These are phyloP conservation scores for Fusarium setosum DNA, from an alignment of 2,329 filamentous ascomycete genomes.

Conservation along the genomic window DNA sequence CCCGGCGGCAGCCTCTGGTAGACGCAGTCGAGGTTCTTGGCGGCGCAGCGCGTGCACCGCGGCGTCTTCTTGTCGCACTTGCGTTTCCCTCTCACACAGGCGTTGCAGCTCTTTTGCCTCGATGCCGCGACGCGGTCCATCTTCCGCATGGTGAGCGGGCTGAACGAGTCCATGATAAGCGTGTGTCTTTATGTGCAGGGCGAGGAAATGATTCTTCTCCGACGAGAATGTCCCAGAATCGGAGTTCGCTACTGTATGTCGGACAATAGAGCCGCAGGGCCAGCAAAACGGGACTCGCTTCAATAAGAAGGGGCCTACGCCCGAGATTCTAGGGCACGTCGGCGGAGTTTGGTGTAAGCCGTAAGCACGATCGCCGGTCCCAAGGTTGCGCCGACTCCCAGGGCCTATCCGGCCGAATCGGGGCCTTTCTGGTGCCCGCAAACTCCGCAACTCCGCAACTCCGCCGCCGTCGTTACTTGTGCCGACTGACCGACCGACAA, in stretches of 20 bases:
- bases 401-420: constrained; percentile 13
- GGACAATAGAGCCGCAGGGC: constrained; percentile 12
- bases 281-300: not conserved
- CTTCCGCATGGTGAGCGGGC: constrained; percentile 43
- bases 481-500: constrained; percentile 5
- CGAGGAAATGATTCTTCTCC: constrained; percentile 3
- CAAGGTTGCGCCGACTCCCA: constrained; percentile 24
- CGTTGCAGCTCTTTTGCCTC: constrained; percentile 63
- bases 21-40: constrained; percentile 55
- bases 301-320: not conserved
- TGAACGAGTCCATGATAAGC: constrained; percentile 40
- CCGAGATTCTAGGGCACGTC: not conserved
- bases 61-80: constrained; percentile 59
- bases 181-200: constrained; percentile 7
- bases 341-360: constrained; percentile 25
- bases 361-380: constrained; percentile 29
- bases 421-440: constrained; percentile 19
- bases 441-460: constrained; percentile 48
- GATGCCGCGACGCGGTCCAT: constrained; percentile 51
- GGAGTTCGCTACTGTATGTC: constrained; percentile 24
- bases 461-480: constrained; percentile 28
- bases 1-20: constrained; percentile 52
- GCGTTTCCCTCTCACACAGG: constrained; percentile 60
- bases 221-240: constrained; percentile 12
- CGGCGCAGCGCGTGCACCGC: constrained; percentile 55